Percentiles rank a stretch among this genome's conserved stretches.
Evolutionary conservation across 2,329 filamentous ascomycete genomes (phyloP).

Genomic region (Juglanconis sp.): DNA sequence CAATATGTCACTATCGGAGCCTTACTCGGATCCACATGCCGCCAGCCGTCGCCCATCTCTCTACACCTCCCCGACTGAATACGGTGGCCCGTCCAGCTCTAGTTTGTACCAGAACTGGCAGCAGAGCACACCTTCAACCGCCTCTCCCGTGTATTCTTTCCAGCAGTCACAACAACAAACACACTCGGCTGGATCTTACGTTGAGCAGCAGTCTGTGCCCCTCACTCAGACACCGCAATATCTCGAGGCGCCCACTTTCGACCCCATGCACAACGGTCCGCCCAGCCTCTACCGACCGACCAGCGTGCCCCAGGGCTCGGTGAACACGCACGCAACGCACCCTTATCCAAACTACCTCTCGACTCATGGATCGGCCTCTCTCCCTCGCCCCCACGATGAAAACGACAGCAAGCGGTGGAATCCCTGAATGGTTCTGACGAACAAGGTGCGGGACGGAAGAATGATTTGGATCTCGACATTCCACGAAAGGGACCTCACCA

Average conservation of each 20-base stretch:
- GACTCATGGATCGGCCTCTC: slow-evolving; percentile 14
- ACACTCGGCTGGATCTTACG: slow-evolving; percentile 25
- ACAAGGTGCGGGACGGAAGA: neutral
- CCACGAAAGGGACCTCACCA: neutral
- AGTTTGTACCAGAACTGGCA: slow-evolving; percentile 45
- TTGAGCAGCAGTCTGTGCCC: slow-evolving; percentile 25
- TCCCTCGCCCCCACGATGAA: slow-evolving; percentile 18
- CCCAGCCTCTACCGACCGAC: slow-evolving; percentile 25
- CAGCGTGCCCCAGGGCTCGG: slow-evolving; percentile 19
- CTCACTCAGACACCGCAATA: slow-evolving; percentile 27
- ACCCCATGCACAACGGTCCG: slow-evolving; percentile 26
- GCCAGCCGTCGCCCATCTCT: slow-evolving; percentile 45
- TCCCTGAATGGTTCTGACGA: neutral
- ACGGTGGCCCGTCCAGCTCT: slow-evolving; percentile 35
- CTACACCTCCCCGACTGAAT: slow-evolving; percentile 42
- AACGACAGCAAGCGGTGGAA: slow-evolving; percentile 15
- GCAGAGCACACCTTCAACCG: slow-evolving; percentile 38
- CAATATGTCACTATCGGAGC: slow-evolving; percentile 41
- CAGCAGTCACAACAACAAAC: slow-evolving; percentile 35
- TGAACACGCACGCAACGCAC: slow-evolving; percentile 18
- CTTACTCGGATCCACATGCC: slow-evolving; percentile 44
- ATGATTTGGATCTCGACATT: neutral
- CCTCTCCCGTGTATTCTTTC: slow-evolving; percentile 45
- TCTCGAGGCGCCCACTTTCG: slow-evolving; percentile 25
- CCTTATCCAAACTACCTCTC: slow-evolving; percentile 22